A percentile compares a stretch with the other conserved stretches of the same genome.
phyloP scores from a whole-genome alignment of 352 stramenopile genomes.

The Thalassiosira gravida region DNA sequence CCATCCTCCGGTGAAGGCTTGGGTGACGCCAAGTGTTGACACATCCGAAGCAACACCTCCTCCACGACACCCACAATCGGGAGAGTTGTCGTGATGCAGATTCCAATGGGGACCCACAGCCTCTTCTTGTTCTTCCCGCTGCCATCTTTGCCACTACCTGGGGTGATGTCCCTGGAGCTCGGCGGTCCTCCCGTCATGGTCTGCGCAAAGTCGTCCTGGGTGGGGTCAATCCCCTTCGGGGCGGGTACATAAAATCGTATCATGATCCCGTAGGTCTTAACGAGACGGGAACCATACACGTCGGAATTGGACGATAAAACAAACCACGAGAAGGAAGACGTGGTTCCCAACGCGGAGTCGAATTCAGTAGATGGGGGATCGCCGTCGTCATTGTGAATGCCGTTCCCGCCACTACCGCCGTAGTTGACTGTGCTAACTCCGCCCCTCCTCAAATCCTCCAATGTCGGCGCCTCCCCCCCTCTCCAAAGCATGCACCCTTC shows the following conservation, averaged over 20 bases:
- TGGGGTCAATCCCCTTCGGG: constrained; percentile 79
- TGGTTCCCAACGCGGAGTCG: constrained; percentile 75
- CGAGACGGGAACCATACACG: constrained; percentile 74
- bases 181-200: constrained; percentile 24
- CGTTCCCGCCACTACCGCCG: background rate
- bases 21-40: constrained; percentile 61
- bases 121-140: constrained; percentile 35
- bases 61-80: constrained; percentile 83
- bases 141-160: constrained; percentile 4
- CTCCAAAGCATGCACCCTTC: constrained; percentile 79
- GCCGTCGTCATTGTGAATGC: constrained; percentile 5
- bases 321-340: constrained; percentile 84
- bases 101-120: constrained; percentile 83
- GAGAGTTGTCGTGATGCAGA: constrained; percentile 76
- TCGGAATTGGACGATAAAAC: constrained; percentile 83
- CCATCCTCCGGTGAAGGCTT: constrained; percentile 5
- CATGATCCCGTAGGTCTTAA: constrained; percentile 81
- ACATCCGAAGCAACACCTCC: constrained; percentile 77
- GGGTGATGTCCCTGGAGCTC: background rate
- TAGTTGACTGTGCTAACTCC: constrained; percentile 56
- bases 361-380: constrained; percentile 71
- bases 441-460: constrained; percentile 69
- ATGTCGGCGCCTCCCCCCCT: constrained; percentile 60
- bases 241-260: constrained; percentile 83
- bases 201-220: constrained; percentile 82